These are phyloP conservation scores for Cadophora gregata DNA, from an alignment of 2,329 filamentous ascomycete species.

Conservation along the genomic window DNA sequence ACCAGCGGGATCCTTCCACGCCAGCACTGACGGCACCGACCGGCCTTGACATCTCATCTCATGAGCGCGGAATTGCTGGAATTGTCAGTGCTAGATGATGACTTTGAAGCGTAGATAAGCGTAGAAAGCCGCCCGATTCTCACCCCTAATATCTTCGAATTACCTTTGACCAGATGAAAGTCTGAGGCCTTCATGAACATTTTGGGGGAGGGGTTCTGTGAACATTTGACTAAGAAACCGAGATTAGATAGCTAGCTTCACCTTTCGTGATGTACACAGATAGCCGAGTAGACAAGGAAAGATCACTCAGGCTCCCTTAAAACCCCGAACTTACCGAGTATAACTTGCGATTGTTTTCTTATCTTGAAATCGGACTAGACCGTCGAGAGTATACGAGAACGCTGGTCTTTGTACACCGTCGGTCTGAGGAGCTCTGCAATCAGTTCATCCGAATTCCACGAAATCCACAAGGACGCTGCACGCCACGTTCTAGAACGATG, in stretches of 20 bases:
- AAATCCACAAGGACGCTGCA: conserved; percentile 3
- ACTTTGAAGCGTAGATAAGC: conserved; percentile 27
- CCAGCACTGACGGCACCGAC: not conserved
- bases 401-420: not conserved
- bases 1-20: conserved; percentile 9
- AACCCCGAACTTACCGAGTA: not conserved
- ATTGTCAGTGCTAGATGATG: conserved; percentile 3
- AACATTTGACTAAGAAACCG: not conserved
- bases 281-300: not conserved
- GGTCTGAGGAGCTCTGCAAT: not conserved
- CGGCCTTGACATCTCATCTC: not conserved
- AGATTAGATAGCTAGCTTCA: not conserved
- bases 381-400: not conserved
- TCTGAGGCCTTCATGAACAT: not conserved
- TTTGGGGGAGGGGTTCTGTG: not conserved
- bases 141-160: conserved; percentile 3
- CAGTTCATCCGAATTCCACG: conserved; percentile 6
- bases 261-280: not conserved
- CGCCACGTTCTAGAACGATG: conserved; percentile 12
- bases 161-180: conserved; percentile 16
- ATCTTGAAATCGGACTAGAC: conserved; percentile 7
- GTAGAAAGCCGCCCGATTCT: conserved; percentile 21
- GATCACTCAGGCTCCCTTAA: not conserved
- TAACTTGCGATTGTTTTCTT: not conserved
- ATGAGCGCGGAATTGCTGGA: not conserved